phyloP scores from a whole-genome alignment of 2,329 filamentous ascomycete genomes.

The Penicillium sp. region DNA sequence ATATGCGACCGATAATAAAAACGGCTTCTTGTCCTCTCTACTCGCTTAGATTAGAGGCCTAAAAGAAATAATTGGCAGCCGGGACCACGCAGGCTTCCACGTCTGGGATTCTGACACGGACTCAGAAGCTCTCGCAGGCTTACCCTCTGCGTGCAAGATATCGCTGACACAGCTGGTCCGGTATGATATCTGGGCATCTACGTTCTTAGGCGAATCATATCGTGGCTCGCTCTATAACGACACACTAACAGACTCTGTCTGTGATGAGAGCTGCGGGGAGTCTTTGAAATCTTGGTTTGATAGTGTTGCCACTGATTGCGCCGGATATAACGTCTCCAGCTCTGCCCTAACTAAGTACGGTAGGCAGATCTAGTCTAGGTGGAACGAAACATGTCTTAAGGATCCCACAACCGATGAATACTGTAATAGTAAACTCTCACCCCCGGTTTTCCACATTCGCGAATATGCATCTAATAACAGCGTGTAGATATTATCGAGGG shows the following conservation, averaged over 20 bases:
- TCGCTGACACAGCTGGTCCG: not conserved
- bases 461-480: not conserved
- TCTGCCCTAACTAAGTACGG: not conserved
- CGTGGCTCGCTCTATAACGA: not conserved
- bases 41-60: too few relatives aligned
- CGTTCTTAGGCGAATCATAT: not conserved
- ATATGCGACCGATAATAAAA: too few relatives aligned
- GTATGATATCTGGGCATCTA: not conserved
- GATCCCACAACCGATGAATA: not conserved
- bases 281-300: not conserved
- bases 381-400: not conserved
- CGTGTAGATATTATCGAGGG: not conserved
- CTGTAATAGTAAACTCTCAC: not conserved
- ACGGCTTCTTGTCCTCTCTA: too few relatives aligned
- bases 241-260: not conserved
- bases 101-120: too few relatives aligned
- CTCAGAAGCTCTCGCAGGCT: too few relatives aligned
- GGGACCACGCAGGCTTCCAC: too few relatives aligned
- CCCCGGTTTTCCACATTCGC: too few relatives aligned
- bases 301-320: not conserved
- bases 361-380: not conserved
- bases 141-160: not conserved
- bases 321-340: not conserved
- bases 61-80: too few relatives aligned
- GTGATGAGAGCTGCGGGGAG: not conserved